Evolutionary conservation across 2,329 filamentous ascomycete genomes (phyloP), one percentile per base, ranked within the genome.

Genomic region (Fusarium citri): DNA sequence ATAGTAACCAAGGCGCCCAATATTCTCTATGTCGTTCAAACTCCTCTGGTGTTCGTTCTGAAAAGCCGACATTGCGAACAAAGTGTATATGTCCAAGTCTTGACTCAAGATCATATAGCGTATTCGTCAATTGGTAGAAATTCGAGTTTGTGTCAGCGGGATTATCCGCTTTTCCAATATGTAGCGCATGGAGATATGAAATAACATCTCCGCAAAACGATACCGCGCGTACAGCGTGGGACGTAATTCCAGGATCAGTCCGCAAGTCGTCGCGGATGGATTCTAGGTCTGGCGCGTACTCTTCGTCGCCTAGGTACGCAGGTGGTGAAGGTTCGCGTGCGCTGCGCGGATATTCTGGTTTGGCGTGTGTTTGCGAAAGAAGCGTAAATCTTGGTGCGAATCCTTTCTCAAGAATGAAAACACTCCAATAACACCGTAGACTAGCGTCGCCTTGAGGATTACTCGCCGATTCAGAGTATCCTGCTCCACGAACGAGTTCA

Each of bases 351-450:
- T 70, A 74, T 18, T 54, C 59, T 0, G 65, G 69, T 16, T 46
- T 49, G 3, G 45, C 30, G 15, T 56, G 55, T 34, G 31, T 67
- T 26, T 63, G 51, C 3, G 55, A 53, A 7, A 71, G 18, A 0
- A 54, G 51, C 0, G 69, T 55, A 16, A 71, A 73, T 0, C 59
- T 55, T 0, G 72, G 72, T 0, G 72, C 59, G 20, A 74, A 74
- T 3, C 65, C 59, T 3, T 69, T 74, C 15, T 74, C 72, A 1
- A 74, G 65, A 0, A 68, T 68, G 2, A 68, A 63, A 7, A 74
- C 69, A 7, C 72, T 74, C 72, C 72, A 74, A 18, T 73, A 70
- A 8, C 72, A 74, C 9, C 72, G 57, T 5, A 64, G 15, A 12
- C 66, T 65, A 3, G 72, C 50, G 4, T 74, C 72, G 1, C 42